Conservation (phyloP, 768 basidiomycete genomes). For the Mycena galopus region DNA sequence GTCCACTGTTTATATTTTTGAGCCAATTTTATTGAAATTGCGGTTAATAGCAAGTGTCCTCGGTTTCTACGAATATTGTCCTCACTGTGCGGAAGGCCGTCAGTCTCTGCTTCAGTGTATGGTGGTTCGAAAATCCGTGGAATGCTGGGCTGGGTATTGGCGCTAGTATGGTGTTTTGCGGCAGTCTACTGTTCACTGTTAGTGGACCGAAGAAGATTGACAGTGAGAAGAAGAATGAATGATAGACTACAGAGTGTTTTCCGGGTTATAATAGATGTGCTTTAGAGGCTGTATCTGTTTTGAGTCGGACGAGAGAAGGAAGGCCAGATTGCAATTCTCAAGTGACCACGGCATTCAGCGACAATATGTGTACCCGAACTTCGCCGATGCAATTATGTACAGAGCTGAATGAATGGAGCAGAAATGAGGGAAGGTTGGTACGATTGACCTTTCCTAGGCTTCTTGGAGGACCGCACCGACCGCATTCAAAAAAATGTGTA, state of each 20-base stretch:
- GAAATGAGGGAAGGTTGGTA: no score
- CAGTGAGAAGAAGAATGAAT: constrained; percentile 24
- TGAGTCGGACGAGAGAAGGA: no score
- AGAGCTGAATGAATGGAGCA: no score
- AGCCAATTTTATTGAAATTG: constrained; percentile 1
- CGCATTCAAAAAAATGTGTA: constrained; percentile 78
- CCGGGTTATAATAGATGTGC: not conserved
- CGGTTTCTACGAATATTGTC: constrained; percentile 85
- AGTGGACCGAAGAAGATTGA: constrained; percentile 35
- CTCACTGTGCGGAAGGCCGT: constrained; percentile 86
- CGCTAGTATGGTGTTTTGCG: constrained; percentile 80
- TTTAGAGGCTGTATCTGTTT: not conserved
- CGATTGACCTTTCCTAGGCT: no score
- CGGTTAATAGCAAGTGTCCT: constrained; percentile 71
- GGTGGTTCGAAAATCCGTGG: constrained; percentile 86
- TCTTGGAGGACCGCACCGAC: constrained; percentile 63
- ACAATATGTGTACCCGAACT: no score
- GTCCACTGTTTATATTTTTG: constrained; percentile 42
- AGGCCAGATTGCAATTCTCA: no score
- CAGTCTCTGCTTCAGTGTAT: constrained; percentile 84
- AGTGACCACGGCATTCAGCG: no score
- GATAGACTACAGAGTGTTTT: not conserved
- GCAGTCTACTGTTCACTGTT: constrained; percentile 72
- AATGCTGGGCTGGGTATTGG: constrained; percentile 74
- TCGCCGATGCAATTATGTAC: no score